Evolutionary conservation across 345 rosid genomes (phyloP), one percentile per base, ranked within the genome.

Genomic region (Raphanus raphanistrum): DNA sequence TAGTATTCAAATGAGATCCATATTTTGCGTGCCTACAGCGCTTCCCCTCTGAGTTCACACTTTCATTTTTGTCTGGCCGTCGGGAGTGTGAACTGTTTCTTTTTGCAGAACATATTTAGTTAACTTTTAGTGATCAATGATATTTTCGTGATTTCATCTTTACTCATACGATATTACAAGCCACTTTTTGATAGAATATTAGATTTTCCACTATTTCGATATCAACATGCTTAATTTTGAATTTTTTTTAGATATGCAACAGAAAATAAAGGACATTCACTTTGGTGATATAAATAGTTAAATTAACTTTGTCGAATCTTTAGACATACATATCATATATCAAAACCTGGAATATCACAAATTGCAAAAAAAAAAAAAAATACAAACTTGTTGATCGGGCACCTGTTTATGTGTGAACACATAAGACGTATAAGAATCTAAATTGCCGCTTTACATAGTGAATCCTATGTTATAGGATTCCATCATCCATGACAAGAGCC

Each of bases 401-500:
- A n/a, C 9, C 35, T 36, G 45, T 63, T 26, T 63, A 21, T 27
- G 67, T 63, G 67, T 63, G 78, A 28, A 41, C 48, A 41, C 50
- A 9, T 43, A 12, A 43, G n/a, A 43, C 4, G 50, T 43, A 43
- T 43, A 12, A 43, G 50, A 43, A 33, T 13, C 54, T 4, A 12
- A 45, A 45, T 12, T 45, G 58, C 58, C 66, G 26, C 66, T 63
- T 58, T 66, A 52, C 77, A 58, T 58, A 43, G 76, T 71, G 81
- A 71, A 77, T 77, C 81, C 76, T 71, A 77, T 77, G 72, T 77
- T 77, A 1, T 65, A 71, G 66, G 72, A 77, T 77, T 67, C 76
- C 67, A 71, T 64, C 76, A 57, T 67, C 76, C 67, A 71, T 64
- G 80, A 57, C 60, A 29, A 41, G 11, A 76, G 68, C 66, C 59